Percentiles rank a stretch among this genome's conserved stretches.
Evolutionary conservation across 306 rosid genomes (phyloP).

Genomic region (Dryas alaskensis): DNA sequence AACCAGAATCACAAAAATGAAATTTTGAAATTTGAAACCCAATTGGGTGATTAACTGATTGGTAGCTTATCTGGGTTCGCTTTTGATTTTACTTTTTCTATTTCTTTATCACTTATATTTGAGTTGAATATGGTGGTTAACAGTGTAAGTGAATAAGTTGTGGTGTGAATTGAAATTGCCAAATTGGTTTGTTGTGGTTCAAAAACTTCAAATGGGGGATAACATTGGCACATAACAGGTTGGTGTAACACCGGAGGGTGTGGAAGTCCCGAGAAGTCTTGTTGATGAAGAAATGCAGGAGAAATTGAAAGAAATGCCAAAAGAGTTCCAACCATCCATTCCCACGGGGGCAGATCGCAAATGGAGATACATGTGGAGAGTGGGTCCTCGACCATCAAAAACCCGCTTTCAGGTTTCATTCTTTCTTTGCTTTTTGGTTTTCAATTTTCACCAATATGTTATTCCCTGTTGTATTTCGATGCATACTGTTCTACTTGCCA

Average conservation of each 20-base stretch:
- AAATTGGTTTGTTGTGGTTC: background rate
- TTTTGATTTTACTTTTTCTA: background rate
- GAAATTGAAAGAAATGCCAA: constrained; percentile 66
- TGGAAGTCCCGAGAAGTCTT: constrained; percentile 88
- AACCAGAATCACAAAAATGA: background rate
- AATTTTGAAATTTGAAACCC: background rate
- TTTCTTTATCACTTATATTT: background rate
- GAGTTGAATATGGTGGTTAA: background rate
- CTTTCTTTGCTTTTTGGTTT: background rate
- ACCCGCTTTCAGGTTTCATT: constrained; percentile 76
- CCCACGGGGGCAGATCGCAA: constrained; percentile 85
- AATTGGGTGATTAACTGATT: background rate
- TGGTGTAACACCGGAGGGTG: constrained; percentile 92
- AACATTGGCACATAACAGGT: constrained; percentile 37
- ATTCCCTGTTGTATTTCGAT: background rate
- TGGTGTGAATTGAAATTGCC: background rate
- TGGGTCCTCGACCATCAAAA: constrained; percentile 76
- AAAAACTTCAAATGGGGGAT: constrained; percentile 21
- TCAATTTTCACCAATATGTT: background rate
- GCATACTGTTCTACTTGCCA: constrained; percentile 16
- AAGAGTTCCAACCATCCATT: constrained; percentile 52
- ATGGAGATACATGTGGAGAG: constrained; percentile 97
- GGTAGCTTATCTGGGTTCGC: background rate
- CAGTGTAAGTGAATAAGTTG: background rate
- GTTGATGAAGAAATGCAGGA: constrained; percentile 87